These are phyloP conservation scores for Citrus unshiu DNA, from an alignment of 345 rosid genomes.

Conservation along the genomic window DNA sequence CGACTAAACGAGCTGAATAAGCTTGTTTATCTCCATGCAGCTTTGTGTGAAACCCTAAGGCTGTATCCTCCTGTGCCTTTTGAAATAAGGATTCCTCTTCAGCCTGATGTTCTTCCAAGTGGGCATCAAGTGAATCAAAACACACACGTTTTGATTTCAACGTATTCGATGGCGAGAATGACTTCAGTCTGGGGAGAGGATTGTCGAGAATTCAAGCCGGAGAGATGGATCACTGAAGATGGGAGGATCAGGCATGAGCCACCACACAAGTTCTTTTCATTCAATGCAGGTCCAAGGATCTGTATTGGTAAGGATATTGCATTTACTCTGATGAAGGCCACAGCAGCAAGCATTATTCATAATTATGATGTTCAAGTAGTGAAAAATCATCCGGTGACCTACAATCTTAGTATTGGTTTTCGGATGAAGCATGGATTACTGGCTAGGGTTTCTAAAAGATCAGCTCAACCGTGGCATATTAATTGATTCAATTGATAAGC, in stretches of 20 bases:
- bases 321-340: conserved; percentile 27
- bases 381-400: conserved; percentile 22
- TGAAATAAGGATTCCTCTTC: neutral
- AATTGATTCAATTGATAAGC: too few species aligned
- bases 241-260: conserved; percentile 33
- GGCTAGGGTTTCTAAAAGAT: conserved; percentile 17
- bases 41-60: conserved; percentile 7
- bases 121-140: neutral
- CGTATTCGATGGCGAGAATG: conserved; percentile 18
- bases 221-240: conserved; percentile 29
- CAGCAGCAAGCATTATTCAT: conserved; percentile 15
- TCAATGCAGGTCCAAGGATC: conserved; percentile 35
- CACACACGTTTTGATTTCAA: neutral
- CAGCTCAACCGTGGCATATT: neutral
- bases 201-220: conserved; percentile 37
- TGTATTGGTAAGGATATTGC: conserved; percentile 36
- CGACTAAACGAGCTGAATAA: neutral
- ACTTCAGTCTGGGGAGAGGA: conserved; percentile 23
- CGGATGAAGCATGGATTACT: conserved; percentile 34
- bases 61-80: conserved; percentile 2
- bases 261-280: conserved; percentile 26
- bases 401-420: conserved; percentile 20
- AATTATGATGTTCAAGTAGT: conserved; percentile 19
- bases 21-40: conserved; percentile 10
- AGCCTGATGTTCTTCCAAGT: neutral